Conservation (phyloP, 163 green algal species). For the Chlorella variabilis region DNA sequence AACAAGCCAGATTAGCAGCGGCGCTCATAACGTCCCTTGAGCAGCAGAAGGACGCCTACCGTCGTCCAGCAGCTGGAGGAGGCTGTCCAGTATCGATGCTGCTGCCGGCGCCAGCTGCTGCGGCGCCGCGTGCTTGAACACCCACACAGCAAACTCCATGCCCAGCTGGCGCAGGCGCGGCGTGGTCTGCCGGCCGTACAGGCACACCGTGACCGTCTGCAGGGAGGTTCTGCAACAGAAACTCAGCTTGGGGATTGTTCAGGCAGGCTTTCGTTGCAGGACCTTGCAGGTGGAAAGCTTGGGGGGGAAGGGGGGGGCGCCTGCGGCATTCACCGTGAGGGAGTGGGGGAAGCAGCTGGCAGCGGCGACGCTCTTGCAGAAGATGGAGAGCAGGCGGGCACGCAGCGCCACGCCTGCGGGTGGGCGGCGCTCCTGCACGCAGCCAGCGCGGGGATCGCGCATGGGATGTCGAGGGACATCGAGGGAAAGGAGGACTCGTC, state of each 20-base stretch:
- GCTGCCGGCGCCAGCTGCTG: slow-evolving; percentile 73
- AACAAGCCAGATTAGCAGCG: no score
- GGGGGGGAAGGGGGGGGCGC: no score
- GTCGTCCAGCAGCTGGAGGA: slow-evolving; percentile 63
- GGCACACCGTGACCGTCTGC: slow-evolving; percentile 60
- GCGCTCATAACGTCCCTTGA: no score
- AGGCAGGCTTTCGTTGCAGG: no score
- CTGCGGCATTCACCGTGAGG: slow-evolving; percentile 41
- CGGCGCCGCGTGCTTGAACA: slow-evolving; percentile 76
- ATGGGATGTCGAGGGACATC: no score
- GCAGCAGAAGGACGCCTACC: slow-evolving; percentile 19
- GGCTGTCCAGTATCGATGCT: slow-evolving; percentile 60
- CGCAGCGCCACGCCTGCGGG: slow-evolving; percentile 64
- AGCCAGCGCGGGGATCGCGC: not conserved
- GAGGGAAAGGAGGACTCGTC: no score
- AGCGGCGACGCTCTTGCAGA: slow-evolving; percentile 72
- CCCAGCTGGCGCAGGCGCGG: slow-evolving; percentile 70
- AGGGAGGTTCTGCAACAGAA: not conserved
- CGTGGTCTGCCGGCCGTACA: slow-evolving; percentile 59
- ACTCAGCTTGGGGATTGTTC: no score
- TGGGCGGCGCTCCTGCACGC: slow-evolving; percentile 5
- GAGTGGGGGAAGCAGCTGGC: slow-evolving; percentile 79
- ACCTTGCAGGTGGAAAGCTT: no score
- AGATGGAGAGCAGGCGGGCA: slow-evolving; percentile 66
- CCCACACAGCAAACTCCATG: slow-evolving; percentile 92